Conservation (phyloP, 108 stramenopile species). For the Craspedostauros australis region DNA sequence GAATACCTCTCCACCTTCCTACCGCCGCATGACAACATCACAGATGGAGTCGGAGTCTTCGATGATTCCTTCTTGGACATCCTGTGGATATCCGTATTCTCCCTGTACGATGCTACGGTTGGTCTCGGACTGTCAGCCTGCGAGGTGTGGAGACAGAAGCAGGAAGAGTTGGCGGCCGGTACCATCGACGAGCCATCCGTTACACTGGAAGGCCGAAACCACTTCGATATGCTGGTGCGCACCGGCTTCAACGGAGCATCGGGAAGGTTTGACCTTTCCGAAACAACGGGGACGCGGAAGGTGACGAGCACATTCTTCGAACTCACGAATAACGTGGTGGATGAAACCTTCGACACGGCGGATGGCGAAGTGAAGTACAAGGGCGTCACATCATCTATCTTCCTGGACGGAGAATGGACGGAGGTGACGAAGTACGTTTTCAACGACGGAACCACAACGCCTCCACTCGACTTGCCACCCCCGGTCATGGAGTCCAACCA, state of each 20-base stretch:
- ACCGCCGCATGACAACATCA: constrained; percentile 2
- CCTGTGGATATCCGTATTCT: constrained; percentile 2
- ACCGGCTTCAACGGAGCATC: neutral
- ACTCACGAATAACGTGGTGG: constrained; percentile 20
- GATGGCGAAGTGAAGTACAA: neutral
- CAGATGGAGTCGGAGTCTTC: neutral
- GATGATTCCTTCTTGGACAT: neutral
- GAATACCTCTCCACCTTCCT: constrained; percentile 7
- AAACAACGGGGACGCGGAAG: neutral
- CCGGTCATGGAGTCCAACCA: constrained; percentile 9
- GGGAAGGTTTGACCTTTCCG: neutral
- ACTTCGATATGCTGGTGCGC: neutral
- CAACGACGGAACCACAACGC: constrained; percentile 27
- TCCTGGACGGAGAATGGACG: constrained; percentile 26
- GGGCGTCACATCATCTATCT: constrained; percentile 27
- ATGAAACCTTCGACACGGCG: neutral
- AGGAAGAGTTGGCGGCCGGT: too few species aligned
- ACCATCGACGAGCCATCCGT: neutral
- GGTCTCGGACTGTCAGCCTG: constrained; percentile 48
- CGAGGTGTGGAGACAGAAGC: too few species aligned
- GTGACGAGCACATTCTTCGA: constrained; percentile 6
- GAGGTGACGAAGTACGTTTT: constrained; percentile 21
- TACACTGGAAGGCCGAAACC: neutral
- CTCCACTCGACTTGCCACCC: constrained; percentile 32
- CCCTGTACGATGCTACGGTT: constrained; percentile 52